These are phyloP conservation scores for Acanthamoeba lenticulata DNA, from an alignment of 208 protist genomes.

Conservation along the genomic window DNA sequence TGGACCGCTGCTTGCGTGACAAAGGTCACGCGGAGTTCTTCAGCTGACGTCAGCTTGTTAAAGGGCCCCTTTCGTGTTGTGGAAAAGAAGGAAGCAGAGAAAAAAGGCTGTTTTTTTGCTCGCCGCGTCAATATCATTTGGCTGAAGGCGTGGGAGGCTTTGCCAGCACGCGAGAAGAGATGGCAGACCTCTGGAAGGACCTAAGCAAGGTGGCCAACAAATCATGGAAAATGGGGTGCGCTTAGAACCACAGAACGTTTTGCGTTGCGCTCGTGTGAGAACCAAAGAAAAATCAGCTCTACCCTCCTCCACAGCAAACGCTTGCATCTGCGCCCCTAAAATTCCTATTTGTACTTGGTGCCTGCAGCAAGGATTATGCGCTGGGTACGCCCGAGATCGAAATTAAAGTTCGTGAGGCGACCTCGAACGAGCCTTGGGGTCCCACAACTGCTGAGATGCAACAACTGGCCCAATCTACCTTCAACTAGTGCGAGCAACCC, in stretches of 20 bases:
- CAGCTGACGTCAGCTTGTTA: background rate
- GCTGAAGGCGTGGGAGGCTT: background rate
- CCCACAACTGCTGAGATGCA: background rate
- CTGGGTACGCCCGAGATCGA: constrained; percentile 18
- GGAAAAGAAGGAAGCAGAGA: background rate
- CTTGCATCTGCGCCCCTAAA: background rate
- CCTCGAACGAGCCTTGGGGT: background rate
- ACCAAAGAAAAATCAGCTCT: no score
- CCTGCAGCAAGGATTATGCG: background rate
- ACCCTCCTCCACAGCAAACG: background rate
- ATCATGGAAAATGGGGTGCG: background rate
- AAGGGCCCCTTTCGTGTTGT: background rate
- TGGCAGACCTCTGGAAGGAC: background rate
- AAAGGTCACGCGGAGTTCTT: no score
- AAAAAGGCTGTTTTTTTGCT: background rate
- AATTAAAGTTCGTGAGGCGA: constrained; percentile 22
- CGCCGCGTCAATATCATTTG: background rate
- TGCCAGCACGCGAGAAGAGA: background rate
- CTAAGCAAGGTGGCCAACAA: background rate
- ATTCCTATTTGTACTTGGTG: background rate
- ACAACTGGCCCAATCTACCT: background rate
- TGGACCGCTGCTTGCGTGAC: no score
- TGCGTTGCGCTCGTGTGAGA: background rate
- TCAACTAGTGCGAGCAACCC: background rate
- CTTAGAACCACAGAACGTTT: background rate